These are phyloP conservation scores for Cydonia oblonga DNA, from an alignment of 331 rosid species.

Conservation along the genomic window DNA sequence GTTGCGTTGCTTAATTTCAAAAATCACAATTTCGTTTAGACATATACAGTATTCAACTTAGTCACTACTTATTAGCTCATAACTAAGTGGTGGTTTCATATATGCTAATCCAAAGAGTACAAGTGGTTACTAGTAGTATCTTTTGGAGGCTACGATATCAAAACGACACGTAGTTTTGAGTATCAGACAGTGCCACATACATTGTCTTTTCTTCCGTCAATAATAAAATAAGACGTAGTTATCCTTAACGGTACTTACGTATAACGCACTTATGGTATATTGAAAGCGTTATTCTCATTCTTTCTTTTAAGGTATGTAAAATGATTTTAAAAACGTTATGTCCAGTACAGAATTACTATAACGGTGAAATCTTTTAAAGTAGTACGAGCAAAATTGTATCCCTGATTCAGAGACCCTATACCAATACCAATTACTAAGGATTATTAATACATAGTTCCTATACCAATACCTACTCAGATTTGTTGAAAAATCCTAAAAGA, in stretches of 20 bases:
- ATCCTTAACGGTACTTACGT: background rate
- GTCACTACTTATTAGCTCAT: background rate
- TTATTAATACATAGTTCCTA: background rate
- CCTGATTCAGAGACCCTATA: background rate
- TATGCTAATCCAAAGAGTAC: background rate
- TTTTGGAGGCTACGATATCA: background rate
- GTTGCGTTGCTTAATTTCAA: background rate
- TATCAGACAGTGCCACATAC: background rate
- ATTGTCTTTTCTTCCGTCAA: background rate
- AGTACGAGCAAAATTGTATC: background rate
- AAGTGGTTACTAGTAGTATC: background rate
- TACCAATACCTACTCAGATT: background rate
- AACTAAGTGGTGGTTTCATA: too few relatives aligned
- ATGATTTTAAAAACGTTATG: too few relatives aligned
- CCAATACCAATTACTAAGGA: background rate
- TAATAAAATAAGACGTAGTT: background rate
- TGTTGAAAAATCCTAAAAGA: background rate
- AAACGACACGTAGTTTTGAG: background rate
- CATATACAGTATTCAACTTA: background rate
- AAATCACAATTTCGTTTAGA: too few relatives aligned
- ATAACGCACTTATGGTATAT: background rate
- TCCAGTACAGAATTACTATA: background rate
- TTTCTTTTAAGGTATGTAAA: background rate
- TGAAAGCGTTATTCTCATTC: background rate
- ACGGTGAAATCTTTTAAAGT: background rate